Base-by-base conservation (phyloP, 768 basidiomycete species). In the Boletus rex-veris region DNA sequence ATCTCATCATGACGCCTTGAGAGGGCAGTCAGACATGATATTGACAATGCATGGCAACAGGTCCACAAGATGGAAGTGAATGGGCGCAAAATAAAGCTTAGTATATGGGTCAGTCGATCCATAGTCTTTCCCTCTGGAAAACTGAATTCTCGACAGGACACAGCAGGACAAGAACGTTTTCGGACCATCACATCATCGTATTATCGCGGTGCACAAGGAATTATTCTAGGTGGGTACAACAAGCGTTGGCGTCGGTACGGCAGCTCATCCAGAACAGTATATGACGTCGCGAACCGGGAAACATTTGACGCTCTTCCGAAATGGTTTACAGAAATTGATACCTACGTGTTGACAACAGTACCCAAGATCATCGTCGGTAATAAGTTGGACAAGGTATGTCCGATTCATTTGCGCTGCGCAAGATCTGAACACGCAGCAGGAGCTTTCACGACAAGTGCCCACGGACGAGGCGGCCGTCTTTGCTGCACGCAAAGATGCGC, bases 81-180 rank as follows among this genome's bases (percentile, higher is more conserved):
- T 48, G 85, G 88, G 52, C 86, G 81, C 77, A 90, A 82, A 64
- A 88, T 92, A 60, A 98, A 98, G 73, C 76, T 99, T 16, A 93
- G 90, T 52, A 96, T 98, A 71, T 99, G 97, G 97, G 95, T 96
- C 62, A 57, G 86, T 33, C 37, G n/a, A 38, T 38, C 37, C 8
- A 38, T 6, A 18, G 15, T 8, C 37, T 4, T 35, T 14, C 14
- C 12, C 33, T 11, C 33, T 35, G 14, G 19, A 19, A n/a, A 14
- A 11, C 41, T 52, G 21, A 53, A 41, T 4, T 5, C 12, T 3
- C 15, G 7, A 21, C 37, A 94, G 92, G 92, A 97, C 63, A 96
- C 93, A 0, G 92, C 94, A 46, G 96, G 97, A 0, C 96, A 98
- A 70, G 97, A 99, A 72, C 85, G 96, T 6, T 99, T 98, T 67